Percentiles rank a stretch among this genome's conserved stretches.
These are phyloP conservation scores for Alternaria ventricosa DNA, from an alignment of 2,329 filamentous ascomycete species.

Conservation along the genomic window DNA sequence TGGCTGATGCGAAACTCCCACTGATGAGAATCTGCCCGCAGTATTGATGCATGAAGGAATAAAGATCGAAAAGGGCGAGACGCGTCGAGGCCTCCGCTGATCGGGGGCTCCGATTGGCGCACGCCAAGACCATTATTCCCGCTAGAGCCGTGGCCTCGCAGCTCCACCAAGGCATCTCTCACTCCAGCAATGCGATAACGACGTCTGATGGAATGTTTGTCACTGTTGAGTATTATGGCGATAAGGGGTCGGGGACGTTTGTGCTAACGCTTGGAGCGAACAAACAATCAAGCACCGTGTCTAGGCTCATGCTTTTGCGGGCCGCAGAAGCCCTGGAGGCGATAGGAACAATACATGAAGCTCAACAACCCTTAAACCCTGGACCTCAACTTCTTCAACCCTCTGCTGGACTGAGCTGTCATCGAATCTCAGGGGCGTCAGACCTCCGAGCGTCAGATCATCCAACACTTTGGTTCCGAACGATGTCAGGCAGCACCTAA, in stretches of 20 bases:
- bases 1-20: not conserved
- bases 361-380: not conserved
- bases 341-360: not conserved
- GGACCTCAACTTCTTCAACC: not conserved
- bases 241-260: not conserved
- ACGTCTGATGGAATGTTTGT: not conserved
- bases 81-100: not conserved
- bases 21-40: not conserved
- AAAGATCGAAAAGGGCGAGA: constrained; percentile 2
- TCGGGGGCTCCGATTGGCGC: not conserved
- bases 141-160: not conserved
- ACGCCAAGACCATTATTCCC: constrained; percentile 3
- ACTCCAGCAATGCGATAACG: not conserved
- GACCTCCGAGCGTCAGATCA: not conserved
- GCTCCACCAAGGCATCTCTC: not conserved
- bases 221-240: not conserved
- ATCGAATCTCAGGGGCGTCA: not conserved
- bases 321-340: not conserved
- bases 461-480: not conserved
- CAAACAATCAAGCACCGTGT: not conserved
- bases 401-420: not conserved
- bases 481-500: not conserved
- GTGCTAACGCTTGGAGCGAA: not conserved
- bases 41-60: constrained; percentile 1
- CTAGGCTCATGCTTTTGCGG: not conserved